These are phyloP conservation scores for Ganoderma resinaceum DNA, from an alignment of 1,284 basidiomycete species.

Conservation along the genomic window DNA sequence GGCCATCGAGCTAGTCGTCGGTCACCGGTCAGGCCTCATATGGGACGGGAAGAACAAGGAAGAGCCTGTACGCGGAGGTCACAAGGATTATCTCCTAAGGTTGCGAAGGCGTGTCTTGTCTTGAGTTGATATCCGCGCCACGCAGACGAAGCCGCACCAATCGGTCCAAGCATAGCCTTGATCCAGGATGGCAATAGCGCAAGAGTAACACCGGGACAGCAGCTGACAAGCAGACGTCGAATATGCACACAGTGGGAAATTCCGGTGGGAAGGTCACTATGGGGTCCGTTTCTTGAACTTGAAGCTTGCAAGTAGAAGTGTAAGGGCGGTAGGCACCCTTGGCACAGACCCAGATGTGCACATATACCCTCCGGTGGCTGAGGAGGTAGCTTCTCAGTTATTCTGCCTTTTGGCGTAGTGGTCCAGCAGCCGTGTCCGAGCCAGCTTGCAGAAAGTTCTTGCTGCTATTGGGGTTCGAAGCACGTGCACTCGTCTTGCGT, in stretches of 20 bases:
- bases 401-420: no score
- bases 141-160: neutral
- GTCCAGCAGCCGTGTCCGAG: no score
- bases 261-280: neutral
- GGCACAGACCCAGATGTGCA: no score
- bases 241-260: neutral
- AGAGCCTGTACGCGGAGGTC: neutral
- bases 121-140: neutral
- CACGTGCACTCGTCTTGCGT: neutral
- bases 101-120: neutral
- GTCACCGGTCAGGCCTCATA: neutral
- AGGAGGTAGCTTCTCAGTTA: no score
- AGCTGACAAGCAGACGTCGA: neutral
- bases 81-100: neutral
- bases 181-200: neutral
- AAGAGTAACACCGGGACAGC: neutral
- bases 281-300: neutral
- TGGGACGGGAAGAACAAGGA: neutral
- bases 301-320: neutral
- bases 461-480: neutral
- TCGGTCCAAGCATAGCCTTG: neutral
- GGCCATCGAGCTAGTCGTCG: neutral
- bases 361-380: no score
- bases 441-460: no score
- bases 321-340: no score